Base-by-base conservation (phyloP, 2,329 filamentous ascomycete genomes). In the Aspergillus fructus region DNA sequence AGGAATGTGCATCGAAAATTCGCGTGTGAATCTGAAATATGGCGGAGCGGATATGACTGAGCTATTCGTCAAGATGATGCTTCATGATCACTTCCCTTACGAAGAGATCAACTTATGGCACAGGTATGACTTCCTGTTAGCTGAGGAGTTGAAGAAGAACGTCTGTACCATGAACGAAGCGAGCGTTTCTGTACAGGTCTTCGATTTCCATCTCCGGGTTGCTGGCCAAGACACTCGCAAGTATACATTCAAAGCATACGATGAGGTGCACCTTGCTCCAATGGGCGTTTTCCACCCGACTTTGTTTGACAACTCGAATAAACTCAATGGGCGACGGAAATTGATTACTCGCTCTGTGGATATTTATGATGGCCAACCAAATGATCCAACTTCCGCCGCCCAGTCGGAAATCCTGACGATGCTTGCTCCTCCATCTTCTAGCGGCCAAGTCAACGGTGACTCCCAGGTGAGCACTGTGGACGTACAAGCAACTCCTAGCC, bases 61-160 rank as follows among this genome's bases (percentile, higher is more conserved):
- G 66, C 90, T 91, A 0, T 97, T 99, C 68, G 83, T 96, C 72
- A 96, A 94, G 77, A 97, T 97, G 93, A 92, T 97, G 89, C 85
- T 99, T 2, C 92, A 89, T 74, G 93, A 97, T 72, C 89, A 94
- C 67, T 97, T 99, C 66, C 93, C 96, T 5, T 99, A 99, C 72
- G 84, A 89, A 48, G 93, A 97, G 19, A 96, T 99, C 76, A 96
- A 99, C 70, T 81, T 99, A 27, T 88, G 86, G 72, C 85, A 92
- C 53, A 86, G 94, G 48, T 96, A 97, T 68, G 94, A 99, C 72
- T 97, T 93, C 65, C 77, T 97, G 39, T 82, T 99, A 23, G 93
- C 93, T 2, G 94, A 99, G 74, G 94, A 99, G 77, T 80, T 99
- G 58, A 99, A 99, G 79, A 90, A 89, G 66, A 96, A 92, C 71